Base-by-base conservation (phyloP, 2,329 filamentous ascomycete genomes). In the Fusarium sp. region DNA sequence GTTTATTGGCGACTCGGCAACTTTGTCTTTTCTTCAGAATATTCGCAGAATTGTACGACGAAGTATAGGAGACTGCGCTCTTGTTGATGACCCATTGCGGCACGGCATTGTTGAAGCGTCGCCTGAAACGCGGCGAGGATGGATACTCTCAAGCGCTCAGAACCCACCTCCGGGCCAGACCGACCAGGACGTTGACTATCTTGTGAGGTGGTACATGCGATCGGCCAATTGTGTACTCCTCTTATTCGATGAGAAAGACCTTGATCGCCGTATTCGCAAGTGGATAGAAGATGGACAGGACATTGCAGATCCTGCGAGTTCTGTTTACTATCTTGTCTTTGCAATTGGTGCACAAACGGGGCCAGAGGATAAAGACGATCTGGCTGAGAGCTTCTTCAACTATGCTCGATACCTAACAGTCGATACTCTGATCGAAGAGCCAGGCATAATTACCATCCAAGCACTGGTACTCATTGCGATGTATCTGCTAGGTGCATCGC, bases 1-100 rank as follows among this genome's bases (percentile, higher is more conserved):
- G 69, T 79, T 78, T 45, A 74, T 79, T 26, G 77, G 77, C n/a
- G 77, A 78, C 60, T 76, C 77, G 19, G 76, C 76, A 9, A 77
- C 75, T 6, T 28, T 78, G 7, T 76, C 75, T 0, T 77, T 78
- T 26, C 62, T 78, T 2, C 75, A 78, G 26, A 75, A 75, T 21
- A 77, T 78, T 15, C 74, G 77, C 1, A 71, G 77, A 5, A 67
- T 78, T 19, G 75, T 77, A 0, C 68, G 69, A 6, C 69, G 74
- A 21, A 69, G 72, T 17, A 50, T 79, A 6, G 77, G 76, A 6
- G 67, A 67, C 4, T 78, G 77, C 42, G 28, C 73, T 10, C 75
- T 79, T 36, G 72, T 74, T 10, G 74, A 78, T 21, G 77, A 79
- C 23, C 77, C 77, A 2, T 56, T 79, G 28, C 70, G 76, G 2